Conservation (phyloP, 345 rosid species). For the Ceriops zippeliana region DNA sequence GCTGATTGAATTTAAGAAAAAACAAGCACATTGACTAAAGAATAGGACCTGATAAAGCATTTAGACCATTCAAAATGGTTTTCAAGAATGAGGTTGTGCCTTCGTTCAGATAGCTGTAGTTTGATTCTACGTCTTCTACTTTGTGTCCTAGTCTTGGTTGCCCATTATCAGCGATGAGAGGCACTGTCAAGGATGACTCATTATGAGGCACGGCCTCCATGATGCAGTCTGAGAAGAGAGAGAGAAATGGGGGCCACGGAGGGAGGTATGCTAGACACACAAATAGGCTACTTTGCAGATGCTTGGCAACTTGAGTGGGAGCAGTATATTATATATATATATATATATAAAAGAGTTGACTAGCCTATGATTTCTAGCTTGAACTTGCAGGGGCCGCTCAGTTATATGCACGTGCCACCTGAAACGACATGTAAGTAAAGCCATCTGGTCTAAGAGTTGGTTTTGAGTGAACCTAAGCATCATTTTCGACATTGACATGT, state of each 20-base stretch:
- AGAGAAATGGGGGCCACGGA: not conserved
- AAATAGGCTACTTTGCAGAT: not conserved
- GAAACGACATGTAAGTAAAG: too few relatives aligned
- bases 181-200: conserved; percentile 11
- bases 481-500: not conserved
- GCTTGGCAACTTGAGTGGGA: too few relatives aligned
- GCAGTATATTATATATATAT: too few relatives aligned
- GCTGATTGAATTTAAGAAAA: too few relatives aligned
- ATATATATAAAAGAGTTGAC: too few relatives aligned
- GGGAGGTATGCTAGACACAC: not conserved
- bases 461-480: not conserved
- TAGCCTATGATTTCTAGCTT: too few relatives aligned
- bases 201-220: conserved; percentile 5
- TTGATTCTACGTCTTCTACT: conserved; percentile 33
- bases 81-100: conserved; percentile 44
- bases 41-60: conserved; percentile 65
- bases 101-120: not conserved
- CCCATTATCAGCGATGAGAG: conserved; percentile 17
- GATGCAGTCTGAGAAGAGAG: not conserved
- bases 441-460: not conserved
- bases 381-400: too few relatives aligned
- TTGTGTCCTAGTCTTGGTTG: conserved; percentile 5
- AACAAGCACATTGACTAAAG: not conserved
- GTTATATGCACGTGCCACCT: too few relatives aligned
- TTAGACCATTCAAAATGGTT: conserved; percentile 60